Conservation (phyloP, 768 basidiomycete species). For the Lentinula raphanica region DNA sequence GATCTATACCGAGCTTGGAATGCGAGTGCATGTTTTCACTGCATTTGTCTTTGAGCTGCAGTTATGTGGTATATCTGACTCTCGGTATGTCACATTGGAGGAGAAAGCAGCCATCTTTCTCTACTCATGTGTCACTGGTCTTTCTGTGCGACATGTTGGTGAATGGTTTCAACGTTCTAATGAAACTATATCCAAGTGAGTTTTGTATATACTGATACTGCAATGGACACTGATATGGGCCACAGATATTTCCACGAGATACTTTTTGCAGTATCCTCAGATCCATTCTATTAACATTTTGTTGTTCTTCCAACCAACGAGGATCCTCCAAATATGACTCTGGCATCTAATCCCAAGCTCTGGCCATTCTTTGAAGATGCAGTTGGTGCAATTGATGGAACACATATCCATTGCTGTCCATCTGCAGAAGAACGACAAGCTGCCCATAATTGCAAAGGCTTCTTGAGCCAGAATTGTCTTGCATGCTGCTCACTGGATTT, state of each 20-base stretch:
- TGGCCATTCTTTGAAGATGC: conserved; percentile 27
- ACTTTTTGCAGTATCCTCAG: conserved; percentile 8
- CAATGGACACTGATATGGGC: too few species aligned
- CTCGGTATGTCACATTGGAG: conserved; percentile 9
- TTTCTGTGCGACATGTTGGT: conserved; percentile 12
- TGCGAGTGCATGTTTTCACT: conserved; percentile 14
- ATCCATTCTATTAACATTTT: conserved; percentile 14
- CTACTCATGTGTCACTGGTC: conserved; percentile 12
- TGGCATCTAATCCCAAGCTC: conserved; percentile 21
- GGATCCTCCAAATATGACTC: conserved; percentile 14
- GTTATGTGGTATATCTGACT: not conserved
- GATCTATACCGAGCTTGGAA: conserved; percentile 14
- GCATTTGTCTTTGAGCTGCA: conserved; percentile 7
- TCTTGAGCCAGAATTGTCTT: too few species aligned
- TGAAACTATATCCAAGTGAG: too few species aligned
- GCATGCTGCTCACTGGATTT: conserved; percentile 25
- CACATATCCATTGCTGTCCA: conserved; percentile 20
- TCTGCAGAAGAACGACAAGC: conserved; percentile 15
- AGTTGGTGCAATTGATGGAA: conserved; percentile 30
- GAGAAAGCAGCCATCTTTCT: conserved; percentile 15
- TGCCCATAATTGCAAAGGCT: conserved; percentile 11
- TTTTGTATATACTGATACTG: too few species aligned
- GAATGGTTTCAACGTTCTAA: conserved; percentile 8
- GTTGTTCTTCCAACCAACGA: conserved; percentile 14
- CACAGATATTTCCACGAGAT: conserved; percentile 9